A percentile compares a stretch with the other conserved stretches of the same genome.
These are phyloP conservation scores for Claviceps humidiphila DNA, from an alignment of 2,329 filamentous ascomycete genomes.

Conservation along the genomic window DNA sequence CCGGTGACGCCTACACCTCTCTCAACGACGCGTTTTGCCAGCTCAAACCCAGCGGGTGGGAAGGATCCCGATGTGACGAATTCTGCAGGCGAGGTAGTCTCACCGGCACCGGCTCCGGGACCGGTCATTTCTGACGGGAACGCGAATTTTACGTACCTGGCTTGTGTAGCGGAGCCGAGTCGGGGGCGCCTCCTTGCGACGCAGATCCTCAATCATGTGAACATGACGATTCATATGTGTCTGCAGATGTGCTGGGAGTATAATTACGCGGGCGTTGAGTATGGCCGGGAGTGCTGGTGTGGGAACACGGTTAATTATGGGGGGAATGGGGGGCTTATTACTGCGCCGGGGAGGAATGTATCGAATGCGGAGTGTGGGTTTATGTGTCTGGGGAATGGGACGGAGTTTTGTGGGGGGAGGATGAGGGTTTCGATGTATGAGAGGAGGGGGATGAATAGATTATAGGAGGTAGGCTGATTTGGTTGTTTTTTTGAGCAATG, in stretches of 20 bases:
- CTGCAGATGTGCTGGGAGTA: slow-evolving; percentile 20
- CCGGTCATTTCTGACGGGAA: slow-evolving; percentile 21
- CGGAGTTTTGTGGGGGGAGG: slow-evolving; percentile 18
- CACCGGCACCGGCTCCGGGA: background rate
- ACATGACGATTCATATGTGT: slow-evolving; percentile 22
- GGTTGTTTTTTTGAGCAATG: background rate
- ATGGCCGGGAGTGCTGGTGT: slow-evolving; percentile 26
- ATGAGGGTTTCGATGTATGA: background rate
- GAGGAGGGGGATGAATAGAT: background rate
- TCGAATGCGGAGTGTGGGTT: slow-evolving; percentile 19
- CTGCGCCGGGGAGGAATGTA: slow-evolving; percentile 17
- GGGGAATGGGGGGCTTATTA: slow-evolving; percentile 10
- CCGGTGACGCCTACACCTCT: background rate
- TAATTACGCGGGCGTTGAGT: slow-evolving; percentile 24
- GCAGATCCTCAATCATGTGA: slow-evolving; percentile 17
- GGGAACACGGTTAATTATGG: slow-evolving; percentile 17
- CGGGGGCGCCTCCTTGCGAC: slow-evolving; percentile 17
- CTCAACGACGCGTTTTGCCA: background rate
- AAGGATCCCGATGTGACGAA: background rate
- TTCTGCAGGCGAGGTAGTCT: slow-evolving; percentile 6
- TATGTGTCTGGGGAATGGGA: slow-evolving; percentile 20
- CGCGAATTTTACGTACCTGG: slow-evolving; percentile 24
- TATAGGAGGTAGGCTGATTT: background rate
- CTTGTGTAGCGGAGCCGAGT: slow-evolving; percentile 21
- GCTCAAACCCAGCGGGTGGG: background rate